Conservation (phyloP, 768 basidiomycete species). For the Suillus spraguei region DNA sequence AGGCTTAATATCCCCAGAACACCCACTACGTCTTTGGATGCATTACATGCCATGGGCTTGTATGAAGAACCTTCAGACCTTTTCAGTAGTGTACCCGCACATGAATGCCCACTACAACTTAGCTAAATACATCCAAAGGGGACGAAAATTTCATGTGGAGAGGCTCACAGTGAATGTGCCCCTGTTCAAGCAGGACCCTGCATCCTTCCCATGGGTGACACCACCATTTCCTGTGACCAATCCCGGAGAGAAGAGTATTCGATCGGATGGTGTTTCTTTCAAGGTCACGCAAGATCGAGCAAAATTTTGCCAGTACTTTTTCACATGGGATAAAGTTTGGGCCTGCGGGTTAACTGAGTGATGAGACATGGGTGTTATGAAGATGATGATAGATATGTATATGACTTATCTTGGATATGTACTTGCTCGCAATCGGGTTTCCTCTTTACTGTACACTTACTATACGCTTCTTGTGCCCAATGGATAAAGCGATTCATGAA, state of each 20-base stretch:
- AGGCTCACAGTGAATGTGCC: background rate
- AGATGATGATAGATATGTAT: background rate
- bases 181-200: background rate
- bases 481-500: background rate
- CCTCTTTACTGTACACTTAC: background rate
- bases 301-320: background rate
- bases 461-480: background rate
- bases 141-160: background rate
- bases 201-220: background rate
- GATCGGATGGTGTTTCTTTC: background rate
- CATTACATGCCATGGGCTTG: background rate
- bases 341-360: background rate
- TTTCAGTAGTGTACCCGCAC: background rate
- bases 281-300: background rate
- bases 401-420: background rate
- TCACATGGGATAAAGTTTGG: background rate
- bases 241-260: background rate
- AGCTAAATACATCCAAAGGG: background rate
- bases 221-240: background rate
- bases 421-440: background rate
- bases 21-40: background rate
- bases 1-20: background rate
- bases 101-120: background rate
- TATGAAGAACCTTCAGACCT: background rate
- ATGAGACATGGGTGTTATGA: background rate